These are phyloP conservation scores for Metarhizium anisopliae DNA, from an alignment of 2,329 filamentous ascomycete genomes.

Conservation along the genomic window DNA sequence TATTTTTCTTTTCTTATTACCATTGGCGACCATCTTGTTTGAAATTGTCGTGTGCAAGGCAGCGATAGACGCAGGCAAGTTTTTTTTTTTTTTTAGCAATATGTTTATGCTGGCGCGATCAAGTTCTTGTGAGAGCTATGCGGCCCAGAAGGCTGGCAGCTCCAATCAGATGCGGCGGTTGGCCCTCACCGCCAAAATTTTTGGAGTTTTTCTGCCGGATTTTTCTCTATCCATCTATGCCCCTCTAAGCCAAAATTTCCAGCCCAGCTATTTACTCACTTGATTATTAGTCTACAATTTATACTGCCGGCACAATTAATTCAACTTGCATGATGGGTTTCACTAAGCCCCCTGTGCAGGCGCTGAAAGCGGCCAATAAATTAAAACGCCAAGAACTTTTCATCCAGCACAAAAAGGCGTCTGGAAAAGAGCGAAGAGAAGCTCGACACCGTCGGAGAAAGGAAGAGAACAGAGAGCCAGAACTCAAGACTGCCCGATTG, in stretches of 20 bases:
- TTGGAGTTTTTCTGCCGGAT: constrained; percentile 23
- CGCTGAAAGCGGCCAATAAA: constrained; percentile 60
- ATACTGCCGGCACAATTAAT: constrained; percentile 12
- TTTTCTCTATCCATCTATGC: constrained; percentile 5
- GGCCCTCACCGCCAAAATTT: constrained; percentile 30
- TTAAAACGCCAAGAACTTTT: constrained; percentile 68
- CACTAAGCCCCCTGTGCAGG: constrained; percentile 23
- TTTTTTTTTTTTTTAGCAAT: neutral
- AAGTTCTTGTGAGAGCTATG: neutral
- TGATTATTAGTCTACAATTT: neutral
- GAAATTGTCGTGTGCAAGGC: neutral
- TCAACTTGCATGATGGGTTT: constrained; percentile 20
- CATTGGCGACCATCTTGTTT: constrained; percentile 35
- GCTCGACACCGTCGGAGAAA: constrained; percentile 70
- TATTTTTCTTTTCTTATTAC: constrained; percentile 49
- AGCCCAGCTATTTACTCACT: neutral
- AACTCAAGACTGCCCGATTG: constrained; percentile 62
- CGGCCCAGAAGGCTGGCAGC: constrained; percentile 2
- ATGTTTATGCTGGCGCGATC: neutral
- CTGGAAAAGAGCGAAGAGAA: constrained; percentile 66
- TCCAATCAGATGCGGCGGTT: constrained; percentile 13
- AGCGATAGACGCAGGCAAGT: neutral
- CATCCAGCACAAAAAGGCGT: constrained; percentile 69
- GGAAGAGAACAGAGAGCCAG: constrained; percentile 77
- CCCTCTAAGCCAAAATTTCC: constrained; percentile 13